Evolutionary conservation across 106 monocot species (phyloP).

Genomic region (Ottelia alismoides): DNA sequence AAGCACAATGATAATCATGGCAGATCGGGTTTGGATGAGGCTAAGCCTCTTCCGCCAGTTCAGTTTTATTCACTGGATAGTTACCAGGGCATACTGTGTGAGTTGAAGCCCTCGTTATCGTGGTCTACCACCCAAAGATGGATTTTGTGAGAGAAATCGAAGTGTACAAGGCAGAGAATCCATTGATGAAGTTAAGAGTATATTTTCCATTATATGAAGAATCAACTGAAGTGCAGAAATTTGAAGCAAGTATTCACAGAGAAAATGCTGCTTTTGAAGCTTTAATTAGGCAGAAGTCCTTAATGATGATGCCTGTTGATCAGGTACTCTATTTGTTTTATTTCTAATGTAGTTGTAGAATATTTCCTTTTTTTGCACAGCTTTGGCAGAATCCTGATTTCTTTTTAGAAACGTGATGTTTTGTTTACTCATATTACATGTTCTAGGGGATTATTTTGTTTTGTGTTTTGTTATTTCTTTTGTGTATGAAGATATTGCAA

Average conservation of each 20-base stretch:
- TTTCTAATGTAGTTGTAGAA: too few species aligned
- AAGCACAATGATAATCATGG: conserved; percentile 12
- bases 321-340: conserved; percentile 61
- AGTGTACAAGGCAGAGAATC: conserved; percentile 90
- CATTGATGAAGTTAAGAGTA: conserved; percentile 60
- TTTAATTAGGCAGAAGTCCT: conserved; percentile 94
- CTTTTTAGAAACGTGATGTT: too few species aligned
- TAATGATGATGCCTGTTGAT: conserved; percentile 96
- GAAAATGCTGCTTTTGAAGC: conserved; percentile 96
- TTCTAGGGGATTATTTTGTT: too few species aligned
- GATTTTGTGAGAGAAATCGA: conserved; percentile 94
- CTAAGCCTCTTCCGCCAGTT: conserved; percentile 61
- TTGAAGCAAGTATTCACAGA: conserved; percentile 80
- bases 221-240: conserved; percentile 89
- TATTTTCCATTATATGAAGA: conserved; percentile 97
- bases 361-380: too few species aligned
- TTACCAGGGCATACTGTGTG: conserved; percentile 46
- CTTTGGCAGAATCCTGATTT: too few species aligned
- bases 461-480: too few species aligned
- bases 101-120: conserved; percentile 72
- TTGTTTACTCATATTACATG: too few species aligned
- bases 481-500: too few species aligned
- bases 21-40: conserved; percentile 7
- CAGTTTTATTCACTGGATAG: conserved; percentile 94
- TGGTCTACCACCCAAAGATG: conserved; percentile 93